Conservation (phyloP, 106 monocot species). For the Gastrodia elata region DNA sequence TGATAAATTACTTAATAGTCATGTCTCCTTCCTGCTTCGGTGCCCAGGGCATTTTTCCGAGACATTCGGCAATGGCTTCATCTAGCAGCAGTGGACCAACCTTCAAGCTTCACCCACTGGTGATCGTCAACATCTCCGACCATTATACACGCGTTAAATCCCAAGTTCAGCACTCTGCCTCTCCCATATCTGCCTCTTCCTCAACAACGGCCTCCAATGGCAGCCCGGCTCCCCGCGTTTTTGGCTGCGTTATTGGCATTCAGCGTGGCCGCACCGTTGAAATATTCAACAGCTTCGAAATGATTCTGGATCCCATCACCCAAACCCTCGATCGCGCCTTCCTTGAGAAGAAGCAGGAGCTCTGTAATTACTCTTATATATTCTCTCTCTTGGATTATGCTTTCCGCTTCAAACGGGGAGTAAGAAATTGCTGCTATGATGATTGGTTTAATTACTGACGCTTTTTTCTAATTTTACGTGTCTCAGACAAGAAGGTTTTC, state of each 20-base stretch:
- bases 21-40: too few species aligned
- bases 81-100: constrained; percentile 79
- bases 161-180: constrained; percentile 32
- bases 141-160: constrained; percentile 82
- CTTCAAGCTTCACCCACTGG: constrained; percentile 96
- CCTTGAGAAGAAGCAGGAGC: constrained; percentile 91
- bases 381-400: constrained; percentile 4
- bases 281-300: constrained; percentile 98
- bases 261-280: constrained; percentile 88
- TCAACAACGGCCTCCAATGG: constrained; percentile 8
- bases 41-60: too few species aligned
- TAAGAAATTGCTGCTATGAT: neutral
- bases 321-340: constrained; percentile 67
- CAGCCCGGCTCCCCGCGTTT: constrained; percentile 41
- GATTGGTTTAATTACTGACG: neutral
- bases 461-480: constrained; percentile 2
- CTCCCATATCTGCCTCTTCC: constrained; percentile 7
- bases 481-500: constrained; percentile 94
- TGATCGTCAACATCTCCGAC: constrained; percentile 98
- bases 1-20: too few species aligned
- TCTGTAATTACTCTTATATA: constrained; percentile 36
- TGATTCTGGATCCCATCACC: constrained; percentile 50
- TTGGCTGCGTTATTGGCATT: constrained; percentile 93
- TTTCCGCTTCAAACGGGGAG: neutral
- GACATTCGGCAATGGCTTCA: constrained; percentile 66